Evolutionary conservation across 2,329 filamentous ascomycete genomes (phyloP), one percentile per base, ranked within the genome.

Genomic region (Pleomassaria siparia): DNA sequence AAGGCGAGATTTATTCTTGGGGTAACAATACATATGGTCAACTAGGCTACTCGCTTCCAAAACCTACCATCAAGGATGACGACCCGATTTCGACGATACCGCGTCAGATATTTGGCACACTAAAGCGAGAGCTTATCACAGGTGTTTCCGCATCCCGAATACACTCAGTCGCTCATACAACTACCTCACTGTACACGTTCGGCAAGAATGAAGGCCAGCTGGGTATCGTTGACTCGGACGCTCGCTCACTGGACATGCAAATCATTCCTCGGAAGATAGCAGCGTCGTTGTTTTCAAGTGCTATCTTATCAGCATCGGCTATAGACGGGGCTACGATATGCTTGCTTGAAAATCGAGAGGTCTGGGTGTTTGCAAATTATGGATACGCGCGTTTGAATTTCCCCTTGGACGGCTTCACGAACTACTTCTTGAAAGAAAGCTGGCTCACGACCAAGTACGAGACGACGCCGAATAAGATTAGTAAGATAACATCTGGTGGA

Each of bases 191-290:
- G 1, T 99, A 89, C 66, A 95, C 90, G 2, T 99, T 95, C 79
- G 94, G 94, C 18, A 95, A 94, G 62, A 99, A 97, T 60, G 85
- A 91, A 58, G 94, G 94, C 1, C 94, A 99, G 68, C 80, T 99
- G 39, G 94, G 91, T 4, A 80, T 99, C 44, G 91, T 96, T 74
- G 94, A 96, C 67, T 92, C 94, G 0, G 92, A 97, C 71, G 95
- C 94, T 21, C 84, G 91, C 37, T 96, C 91, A 0, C 80, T 97
- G 4, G 89, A 94, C 58, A 75, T 87, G n/a, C 94, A 97, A 64
- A 74, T 81, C 16, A 84, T 83, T 0, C 94, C 94, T 20, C 83
- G 94, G 39, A 92, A 88, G 64, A 91, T 99, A 35, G 91, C 90
- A 0, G 89, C 90, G 0, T 94, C 91, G 0, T 78, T 95, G 1